Percentiles rank a stretch among this genome's conserved stretches.
These are phyloP conservation scores for Ulmus americana DNA, from an alignment of 331 rosid species.

Conservation along the genomic window DNA sequence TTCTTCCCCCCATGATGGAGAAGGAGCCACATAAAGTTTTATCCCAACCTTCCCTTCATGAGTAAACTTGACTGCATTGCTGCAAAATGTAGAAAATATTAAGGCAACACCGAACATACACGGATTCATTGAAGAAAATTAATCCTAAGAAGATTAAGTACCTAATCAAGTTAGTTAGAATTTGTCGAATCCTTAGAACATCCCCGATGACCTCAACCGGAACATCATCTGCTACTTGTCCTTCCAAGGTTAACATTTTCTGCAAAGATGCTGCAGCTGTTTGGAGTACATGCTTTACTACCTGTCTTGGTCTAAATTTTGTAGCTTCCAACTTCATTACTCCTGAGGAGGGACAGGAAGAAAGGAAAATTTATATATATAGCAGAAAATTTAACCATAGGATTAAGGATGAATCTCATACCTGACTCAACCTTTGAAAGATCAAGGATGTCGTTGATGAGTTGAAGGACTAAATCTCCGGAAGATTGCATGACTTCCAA, in stretches of 20 bases:
- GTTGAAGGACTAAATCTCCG: conserved; percentile 94
- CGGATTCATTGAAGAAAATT: background rate
- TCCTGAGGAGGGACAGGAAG: conserved; percentile 35
- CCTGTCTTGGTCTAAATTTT: conserved; percentile 89
- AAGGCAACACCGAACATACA: background rate
- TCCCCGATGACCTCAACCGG: conserved; percentile 86
- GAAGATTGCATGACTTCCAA: conserved; percentile 88
- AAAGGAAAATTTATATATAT: background rate
- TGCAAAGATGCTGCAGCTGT: conserved; percentile 94
- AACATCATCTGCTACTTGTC: conserved; percentile 82
- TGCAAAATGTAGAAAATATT: conserved; percentile 32
- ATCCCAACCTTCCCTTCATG: conserved; percentile 89
- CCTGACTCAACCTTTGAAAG: conserved; percentile 99
- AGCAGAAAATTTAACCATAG: background rate
- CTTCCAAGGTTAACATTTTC: conserved; percentile 75
- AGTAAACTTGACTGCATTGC: conserved; percentile 90
- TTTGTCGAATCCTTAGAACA: conserved; percentile 88
- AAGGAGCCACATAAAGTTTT: conserved; percentile 46
- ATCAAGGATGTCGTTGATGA: conserved; percentile 90
- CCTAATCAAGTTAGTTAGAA: conserved; percentile 84
- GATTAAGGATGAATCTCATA: conserved; percentile 24
- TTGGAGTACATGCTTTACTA: conserved; percentile 87
- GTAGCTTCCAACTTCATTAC: conserved; percentile 97
- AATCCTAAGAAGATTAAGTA: conserved; percentile 23
- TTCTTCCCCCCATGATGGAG: conserved; percentile 39